Evolutionary conservation across 2,329 filamentous ascomycete genomes (phyloP).

Genomic region (Ascocoryne sarcoides): DNA sequence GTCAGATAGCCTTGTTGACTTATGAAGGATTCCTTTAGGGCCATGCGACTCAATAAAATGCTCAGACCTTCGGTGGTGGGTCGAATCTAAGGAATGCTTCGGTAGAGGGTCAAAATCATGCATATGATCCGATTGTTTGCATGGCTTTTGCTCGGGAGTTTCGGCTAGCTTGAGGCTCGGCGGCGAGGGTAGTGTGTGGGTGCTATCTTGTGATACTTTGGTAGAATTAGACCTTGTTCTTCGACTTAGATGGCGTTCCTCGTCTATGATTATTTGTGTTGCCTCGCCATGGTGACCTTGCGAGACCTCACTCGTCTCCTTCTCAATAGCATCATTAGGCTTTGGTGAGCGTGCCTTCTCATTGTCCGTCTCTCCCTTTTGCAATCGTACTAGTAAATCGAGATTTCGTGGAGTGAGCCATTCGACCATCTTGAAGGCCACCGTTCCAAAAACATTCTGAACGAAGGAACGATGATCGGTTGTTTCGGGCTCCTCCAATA

Average conservation of each 20-base stretch:
- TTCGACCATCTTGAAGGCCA: conserved; percentile 61
- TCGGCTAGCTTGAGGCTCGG: background rate
- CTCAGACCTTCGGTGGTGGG: background rate
- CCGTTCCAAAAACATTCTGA: conserved; percentile 57
- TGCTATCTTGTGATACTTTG: background rate
- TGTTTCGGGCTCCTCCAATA: conserved; percentile 23
- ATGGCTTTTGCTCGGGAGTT: background rate
- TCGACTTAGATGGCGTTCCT: no score
- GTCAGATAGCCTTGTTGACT: conserved; percentile 13
- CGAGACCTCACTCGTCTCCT: background rate
- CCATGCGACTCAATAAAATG: conserved; percentile 16
- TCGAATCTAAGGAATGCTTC: background rate
- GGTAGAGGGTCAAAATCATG: background rate
- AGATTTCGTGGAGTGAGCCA: conserved; percentile 52
- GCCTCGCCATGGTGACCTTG: background rate
- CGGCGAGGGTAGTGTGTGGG: background rate
- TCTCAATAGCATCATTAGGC: background rate
- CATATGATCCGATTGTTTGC: background rate
- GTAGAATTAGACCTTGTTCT: background rate
- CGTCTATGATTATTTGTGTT: no score
- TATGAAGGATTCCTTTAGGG: conserved; percentile 21
- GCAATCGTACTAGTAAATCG: conserved; percentile 13
- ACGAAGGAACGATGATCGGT: conserved; percentile 55
- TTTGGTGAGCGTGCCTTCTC: background rate
- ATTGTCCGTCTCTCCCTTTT: conserved; percentile 1